Base-by-base conservation (phyloP, 208 protist genomes). In the Crithidia fasciculata region DNA sequence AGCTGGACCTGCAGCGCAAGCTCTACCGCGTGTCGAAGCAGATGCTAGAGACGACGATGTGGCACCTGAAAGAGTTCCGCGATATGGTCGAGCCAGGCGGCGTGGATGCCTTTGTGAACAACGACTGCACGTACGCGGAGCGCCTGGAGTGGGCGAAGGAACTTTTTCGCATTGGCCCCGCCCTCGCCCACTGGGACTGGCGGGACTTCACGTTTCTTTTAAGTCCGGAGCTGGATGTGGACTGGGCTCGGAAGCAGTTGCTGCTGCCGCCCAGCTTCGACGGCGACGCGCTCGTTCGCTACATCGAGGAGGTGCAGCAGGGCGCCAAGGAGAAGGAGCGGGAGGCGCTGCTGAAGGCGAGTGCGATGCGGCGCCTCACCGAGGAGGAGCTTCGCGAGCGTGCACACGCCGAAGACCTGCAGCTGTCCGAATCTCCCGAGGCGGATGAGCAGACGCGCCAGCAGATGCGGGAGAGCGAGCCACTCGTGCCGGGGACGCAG, bases 41-140 rank as follows among this genome's bases (percentile, higher is more conserved):
- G 71, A 88, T 96, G 87, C 77, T 97, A 28, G 90, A 97, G 83
- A 84, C 91, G 53, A 97, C 94, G 40, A 90, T 91, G 90, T 96
- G 91, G 89, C 90, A 96, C 55, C 61, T 97, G 16, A 94, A 92
- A 69, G 84, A 96, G 70, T 95, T 96, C 64, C 88, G 89, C 44
- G 74, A 84, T 37, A 89, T 92, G 76, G 85, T 86, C 13, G 83
- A 94, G 64, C 91, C 91, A 6, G 90, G 72, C 40, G 91, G 90
- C 39, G 85, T 97, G 41, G 94, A 97, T 54, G 87, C 84, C 9
- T 97, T 95, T 47, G 67, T 84, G 36, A 84, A 87, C 68, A 95
- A 95, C 72, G 94, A 96, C 61, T 93, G 79, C 83, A 97, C 94
- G 16, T 97, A 97, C 69, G 87, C 90, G n/a, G 73, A 97, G 80